Base-by-base conservation (phyloP, 768 basidiomycete genomes). In the Boletus patriciae region DNA sequence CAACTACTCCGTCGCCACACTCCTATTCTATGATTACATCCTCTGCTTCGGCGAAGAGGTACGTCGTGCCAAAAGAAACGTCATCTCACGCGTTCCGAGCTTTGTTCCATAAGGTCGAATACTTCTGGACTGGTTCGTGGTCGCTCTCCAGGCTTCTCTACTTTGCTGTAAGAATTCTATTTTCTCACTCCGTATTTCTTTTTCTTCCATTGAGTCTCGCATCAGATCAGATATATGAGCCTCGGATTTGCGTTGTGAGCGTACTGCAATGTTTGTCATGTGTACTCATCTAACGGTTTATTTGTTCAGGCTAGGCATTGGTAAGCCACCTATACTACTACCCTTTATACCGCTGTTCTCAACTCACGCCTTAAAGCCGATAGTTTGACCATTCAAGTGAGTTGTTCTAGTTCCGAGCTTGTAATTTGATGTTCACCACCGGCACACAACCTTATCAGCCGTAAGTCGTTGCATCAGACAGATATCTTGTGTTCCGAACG, bases 81-180 rank as follows among this genome's bases (percentile, higher is more conserved):
- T 16, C 48, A 15, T 49, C 40, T 38, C n/a, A 4, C 53, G 21
- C 34, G n/a, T 37, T 10, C 23, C 21, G 11, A 48, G 6, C 38
- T 4, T 34, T 25, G 31, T 23, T 34, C 11, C 25, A 11, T n/a
- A 27, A 58, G 58, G 38, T 52, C 18, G 57, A 51, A 16, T 43
- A 47, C 50, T 43, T 59, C 40, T 59, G 57, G 46, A 13, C 40
- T 19, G 34, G 45, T 42, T 1, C 50, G 4, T 59, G 49, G 58
- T 52, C 50, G 5, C 57, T 59, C 34, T 59, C 58, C 23, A 43
- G 45, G 34, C 0, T 52, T 33, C 57, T 59, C 18, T 59, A 59
- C 9, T 40, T 59, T 16, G 6, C 34, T 25, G 57, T 50, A 34
- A 42, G 46, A 1, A 6, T 58, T 38, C 16, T 41, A 4, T 16